phyloP scores from a whole-genome alignment of 2,329 filamentous ascomycete species.

The Gaeumannomyces sp. region DNA sequence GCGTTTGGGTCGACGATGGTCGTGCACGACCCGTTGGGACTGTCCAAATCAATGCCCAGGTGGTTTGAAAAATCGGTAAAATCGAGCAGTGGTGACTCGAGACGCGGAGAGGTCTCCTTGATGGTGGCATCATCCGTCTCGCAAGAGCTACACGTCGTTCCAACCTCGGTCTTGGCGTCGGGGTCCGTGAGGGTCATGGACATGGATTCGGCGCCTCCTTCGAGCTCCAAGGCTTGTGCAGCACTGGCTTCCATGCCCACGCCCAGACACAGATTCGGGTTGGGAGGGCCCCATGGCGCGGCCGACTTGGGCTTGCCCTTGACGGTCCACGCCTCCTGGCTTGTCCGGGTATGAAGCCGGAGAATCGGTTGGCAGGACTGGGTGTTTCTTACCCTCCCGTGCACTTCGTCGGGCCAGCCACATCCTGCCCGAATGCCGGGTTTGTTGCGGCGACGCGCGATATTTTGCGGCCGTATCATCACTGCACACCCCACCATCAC shows the following conservation, averaged over 20 bases:
- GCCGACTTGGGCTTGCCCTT: background rate
- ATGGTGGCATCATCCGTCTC: slow-evolving; percentile 12
- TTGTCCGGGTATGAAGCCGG: background rate
- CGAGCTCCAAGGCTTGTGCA: slow-evolving; percentile 10
- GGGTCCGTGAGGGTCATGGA: slow-evolving; percentile 1
- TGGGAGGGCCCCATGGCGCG: background rate
- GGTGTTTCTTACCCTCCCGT: slow-evolving; percentile 2
- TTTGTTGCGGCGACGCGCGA: background rate
- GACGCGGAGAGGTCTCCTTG: background rate
- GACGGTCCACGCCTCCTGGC: background rate
- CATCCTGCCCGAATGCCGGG: background rate
- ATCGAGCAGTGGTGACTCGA: slow-evolving; percentile 9
- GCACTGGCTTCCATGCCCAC: background rate
- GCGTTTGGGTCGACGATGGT: slow-evolving; percentile 23
- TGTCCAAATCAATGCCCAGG: slow-evolving; percentile 27
- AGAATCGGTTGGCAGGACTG: background rate
- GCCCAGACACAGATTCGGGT: background rate
- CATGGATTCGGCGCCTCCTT: background rate
- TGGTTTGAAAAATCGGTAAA: slow-evolving; percentile 31
- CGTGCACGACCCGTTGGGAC: slow-evolving; percentile 21
- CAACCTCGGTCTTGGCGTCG: slow-evolving; percentile 4
- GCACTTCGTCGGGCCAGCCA: slow-evolving; percentile 7
- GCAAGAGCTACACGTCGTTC: slow-evolving; percentile 2
- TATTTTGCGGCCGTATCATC: slow-evolving; percentile 45
- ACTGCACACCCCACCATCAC: slow-evolving; percentile 26